phyloP scores from a whole-genome alignment of 331 rosid genomes.

The Cydonia oblonga region DNA sequence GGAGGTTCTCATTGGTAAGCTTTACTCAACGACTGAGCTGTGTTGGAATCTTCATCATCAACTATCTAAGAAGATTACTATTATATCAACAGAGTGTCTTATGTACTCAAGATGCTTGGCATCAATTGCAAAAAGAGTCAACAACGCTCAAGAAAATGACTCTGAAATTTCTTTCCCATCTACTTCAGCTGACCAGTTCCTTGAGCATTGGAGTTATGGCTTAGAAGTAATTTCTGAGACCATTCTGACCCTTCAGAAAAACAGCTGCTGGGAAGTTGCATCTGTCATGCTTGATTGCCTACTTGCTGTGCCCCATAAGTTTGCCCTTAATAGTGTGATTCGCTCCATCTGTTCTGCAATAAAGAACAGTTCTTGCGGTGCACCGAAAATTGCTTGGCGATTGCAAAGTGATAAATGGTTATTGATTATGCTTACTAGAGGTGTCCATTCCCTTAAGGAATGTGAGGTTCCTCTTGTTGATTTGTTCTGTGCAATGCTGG shows the following conservation, averaged over 20 bases:
- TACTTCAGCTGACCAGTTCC: conserved; percentile 33
- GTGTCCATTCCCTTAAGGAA: conserved; percentile 41
- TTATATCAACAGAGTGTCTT: conserved; percentile 53
- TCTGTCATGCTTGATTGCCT: conserved; percentile 70
- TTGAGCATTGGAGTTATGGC: conserved; percentile 47
- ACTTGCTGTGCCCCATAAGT: conserved; percentile 42
- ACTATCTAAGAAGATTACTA: conserved; percentile 55
- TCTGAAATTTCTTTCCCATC: conserved; percentile 33
- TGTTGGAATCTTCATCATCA: conserved; percentile 87
- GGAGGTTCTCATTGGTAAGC: conserved; percentile 51
- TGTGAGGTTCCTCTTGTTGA: conserved; percentile 52
- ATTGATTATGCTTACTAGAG: conserved; percentile 41
- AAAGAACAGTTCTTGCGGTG: conserved; percentile 45
- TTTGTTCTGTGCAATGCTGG: conserved; percentile 60
- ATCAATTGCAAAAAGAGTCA: conserved; percentile 33
- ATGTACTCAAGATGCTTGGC: conserved; percentile 54
- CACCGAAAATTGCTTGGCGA: conserved; percentile 83
- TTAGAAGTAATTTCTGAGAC: conserved; percentile 59
- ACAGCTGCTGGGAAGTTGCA: conserved; percentile 84
- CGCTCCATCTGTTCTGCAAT: conserved; percentile 56
- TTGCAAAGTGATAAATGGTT: conserved; percentile 75
- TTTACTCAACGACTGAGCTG: conserved; percentile 50
- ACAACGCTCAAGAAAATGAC: conserved; percentile 37
- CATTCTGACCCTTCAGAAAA: conserved; percentile 51
- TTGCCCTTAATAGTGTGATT: conserved; percentile 44